A percentile compares a stretch with the other conserved stretches of the same genome.
Conservation (phyloP, 169 alveolate genomes). For the Cryptosporidium sp. region DNA sequence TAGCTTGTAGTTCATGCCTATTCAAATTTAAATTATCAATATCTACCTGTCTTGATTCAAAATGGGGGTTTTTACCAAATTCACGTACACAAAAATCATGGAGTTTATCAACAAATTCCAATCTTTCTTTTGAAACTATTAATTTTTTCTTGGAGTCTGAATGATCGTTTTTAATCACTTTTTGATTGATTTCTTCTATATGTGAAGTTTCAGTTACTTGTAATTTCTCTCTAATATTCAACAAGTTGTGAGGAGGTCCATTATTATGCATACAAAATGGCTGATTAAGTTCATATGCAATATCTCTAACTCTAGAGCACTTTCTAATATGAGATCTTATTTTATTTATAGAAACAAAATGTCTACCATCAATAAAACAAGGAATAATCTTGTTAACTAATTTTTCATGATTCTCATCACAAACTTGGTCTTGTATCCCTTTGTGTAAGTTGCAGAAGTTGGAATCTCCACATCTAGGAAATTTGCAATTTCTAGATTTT, state of each 20-base stretch:
- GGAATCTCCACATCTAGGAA: conserved; percentile 9
- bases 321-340: conserved; percentile 51
- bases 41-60: neutral
- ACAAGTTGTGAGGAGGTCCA: conserved; percentile 8
- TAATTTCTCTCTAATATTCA: neutral
- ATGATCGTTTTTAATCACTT: neutral
- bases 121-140: conserved; percentile 9
- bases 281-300: conserved; percentile 66
- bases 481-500: conserved; percentile 51
- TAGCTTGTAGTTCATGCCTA: conserved; percentile 55
- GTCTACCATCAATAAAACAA: conserved; percentile 52
- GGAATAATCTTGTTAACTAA: conserved; percentile 11
- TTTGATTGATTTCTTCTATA: neutral
- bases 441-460: conserved; percentile 32
- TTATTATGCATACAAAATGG: conserved; percentile 43
- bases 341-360: conserved; percentile 40
- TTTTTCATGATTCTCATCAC: neutral
- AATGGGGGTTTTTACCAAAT: conserved; percentile 45
- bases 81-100: conserved; percentile 5
- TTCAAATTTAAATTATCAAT: neutral
- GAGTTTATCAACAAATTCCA: conserved; percentile 27
- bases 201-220: neutral
- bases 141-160: neutral
- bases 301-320: conserved; percentile 73
- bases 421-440: neutral